These are phyloP conservation scores for Coniella vitis DNA, from an alignment of 2,329 filamentous ascomycete genomes.

Conservation along the genomic window DNA sequence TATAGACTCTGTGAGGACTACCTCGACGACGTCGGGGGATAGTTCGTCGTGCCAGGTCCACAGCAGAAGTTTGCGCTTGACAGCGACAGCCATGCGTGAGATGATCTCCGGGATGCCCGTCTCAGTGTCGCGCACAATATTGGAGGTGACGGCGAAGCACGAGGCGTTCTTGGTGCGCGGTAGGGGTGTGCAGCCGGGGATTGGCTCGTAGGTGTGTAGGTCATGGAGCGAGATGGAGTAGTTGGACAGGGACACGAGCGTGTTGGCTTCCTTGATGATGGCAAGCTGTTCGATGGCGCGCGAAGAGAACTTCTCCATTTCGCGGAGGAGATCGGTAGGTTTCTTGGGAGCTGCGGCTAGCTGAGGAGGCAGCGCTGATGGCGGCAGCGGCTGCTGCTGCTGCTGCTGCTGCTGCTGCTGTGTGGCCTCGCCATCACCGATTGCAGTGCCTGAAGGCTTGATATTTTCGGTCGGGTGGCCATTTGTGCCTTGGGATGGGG, in stretches of 20 bases:
- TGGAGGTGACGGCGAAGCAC: slow-evolving; percentile 88
- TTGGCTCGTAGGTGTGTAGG: slow-evolving; percentile 72
- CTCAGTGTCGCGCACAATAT: slow-evolving; percentile 82
- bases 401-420: no score
- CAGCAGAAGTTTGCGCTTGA: slow-evolving; percentile 80
- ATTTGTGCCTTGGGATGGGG: slow-evolving; percentile 32
- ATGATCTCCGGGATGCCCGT: slow-evolving; percentile 91
- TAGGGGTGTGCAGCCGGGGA: slow-evolving; percentile 49
- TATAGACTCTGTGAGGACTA: slow-evolving; percentile 74
- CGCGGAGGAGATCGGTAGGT: slow-evolving; percentile 77
- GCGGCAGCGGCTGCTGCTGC: no score
- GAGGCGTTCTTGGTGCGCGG: slow-evolving; percentile 80
- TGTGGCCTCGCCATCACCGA: slow-evolving; percentile 2
- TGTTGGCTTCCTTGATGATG: slow-evolving; percentile 89
- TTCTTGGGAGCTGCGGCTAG: slow-evolving; percentile 25
- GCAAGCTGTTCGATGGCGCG: slow-evolving; percentile 89
- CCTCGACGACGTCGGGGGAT: slow-evolving; percentile 60
- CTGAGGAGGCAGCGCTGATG: slow-evolving; percentile 18
- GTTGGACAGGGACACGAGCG: slow-evolving; percentile 85
- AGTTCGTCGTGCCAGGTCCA: slow-evolving; percentile 98
- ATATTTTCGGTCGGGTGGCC: slow-evolving; percentile 22
- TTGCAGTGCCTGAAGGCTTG: slow-evolving; percentile 7
- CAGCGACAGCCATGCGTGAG: slow-evolving; percentile 81
- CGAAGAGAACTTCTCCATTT: slow-evolving; percentile 89
- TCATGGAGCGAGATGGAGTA: slow-evolving; percentile 87